Evolutionary conservation across 768 basidiomycete genomes (phyloP).

Genomic region (Termitomyces sp.): DNA sequence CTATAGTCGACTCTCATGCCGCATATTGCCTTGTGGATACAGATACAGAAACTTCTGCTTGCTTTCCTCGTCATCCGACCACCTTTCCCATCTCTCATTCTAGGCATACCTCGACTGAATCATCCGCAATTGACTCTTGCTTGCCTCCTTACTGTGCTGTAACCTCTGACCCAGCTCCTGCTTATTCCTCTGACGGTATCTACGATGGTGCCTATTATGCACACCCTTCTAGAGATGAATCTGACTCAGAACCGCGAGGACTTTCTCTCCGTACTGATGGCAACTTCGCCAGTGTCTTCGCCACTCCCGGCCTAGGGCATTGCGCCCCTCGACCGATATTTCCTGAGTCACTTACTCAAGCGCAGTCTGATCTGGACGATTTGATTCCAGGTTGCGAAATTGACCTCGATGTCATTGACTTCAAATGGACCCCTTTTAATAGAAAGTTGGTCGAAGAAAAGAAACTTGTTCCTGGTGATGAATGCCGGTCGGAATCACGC

Average conservation of each 20-base stretch:
- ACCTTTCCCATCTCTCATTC: neutral
- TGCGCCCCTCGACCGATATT: conserved; percentile 31
- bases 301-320: conserved; percentile 46
- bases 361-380: conserved; percentile 37
- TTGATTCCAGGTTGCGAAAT: conserved; percentile 30
- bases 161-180: conserved; percentile 13
- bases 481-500: neutral
- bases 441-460: conserved; percentile 17
- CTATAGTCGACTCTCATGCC: neutral
- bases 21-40: neutral
- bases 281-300: conserved; percentile 24
- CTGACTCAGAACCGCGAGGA: conserved; percentile 11
- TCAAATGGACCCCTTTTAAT: conserved; percentile 53
- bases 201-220: conserved; percentile 11
- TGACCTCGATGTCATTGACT: conserved; percentile 40
- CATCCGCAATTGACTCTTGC: neutral
- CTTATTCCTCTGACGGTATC: conserved; percentile 16
- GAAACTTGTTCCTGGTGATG: neutral
- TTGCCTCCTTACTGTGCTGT: conserved; percentile 11
- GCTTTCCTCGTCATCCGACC: neutral
- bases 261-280: neutral
- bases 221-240: conserved; percentile 14
- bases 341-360: conserved; percentile 49
- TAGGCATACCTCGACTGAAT: neutral
- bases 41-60: neutral